Conservation (phyloP, 371 early-diverging fungal species). For the Mycotypha africana region DNA sequence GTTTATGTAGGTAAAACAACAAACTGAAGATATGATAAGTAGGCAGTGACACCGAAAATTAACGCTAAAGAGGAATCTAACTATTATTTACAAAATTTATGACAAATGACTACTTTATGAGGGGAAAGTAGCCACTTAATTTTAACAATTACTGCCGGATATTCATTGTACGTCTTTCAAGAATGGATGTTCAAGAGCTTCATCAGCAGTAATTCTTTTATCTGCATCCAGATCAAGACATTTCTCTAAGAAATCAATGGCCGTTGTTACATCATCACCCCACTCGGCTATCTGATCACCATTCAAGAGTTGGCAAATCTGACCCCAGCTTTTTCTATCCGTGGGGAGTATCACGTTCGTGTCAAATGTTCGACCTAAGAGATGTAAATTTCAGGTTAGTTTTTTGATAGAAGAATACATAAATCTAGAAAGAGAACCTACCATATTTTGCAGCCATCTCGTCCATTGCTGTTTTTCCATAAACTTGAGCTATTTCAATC, state of each 20-base stretch:
- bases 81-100: too few relatives aligned
- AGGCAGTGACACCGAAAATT: too few relatives aligned
- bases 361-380: conserved; percentile 50
- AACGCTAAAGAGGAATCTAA: too few relatives aligned
- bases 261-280: conserved; percentile 21
- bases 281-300: conserved; percentile 10
- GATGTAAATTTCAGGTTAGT: too few relatives aligned
- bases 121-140: too few relatives aligned
- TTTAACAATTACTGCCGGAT: too few relatives aligned
- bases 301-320: conserved; percentile 28
- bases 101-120: too few relatives aligned
- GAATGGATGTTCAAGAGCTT: conserved; percentile 61
- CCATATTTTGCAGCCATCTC: conserved; percentile 56
- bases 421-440: conserved; percentile 26
- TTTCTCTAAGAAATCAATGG: conserved; percentile 41
- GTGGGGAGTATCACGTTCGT: conserved; percentile 54
- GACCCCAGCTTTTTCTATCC: conserved; percentile 27
- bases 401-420: background rate
- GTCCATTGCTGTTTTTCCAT: conserved; percentile 82
- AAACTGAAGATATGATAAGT: too few relatives aligned
- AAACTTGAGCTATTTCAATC: conserved; percentile 86
- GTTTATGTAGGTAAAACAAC: too few relatives aligned
- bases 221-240: conserved; percentile 37
- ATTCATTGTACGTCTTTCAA: too few relatives aligned
- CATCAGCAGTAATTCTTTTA: conserved; percentile 49